Percentiles rank a stretch among this genome's conserved stretches.
Conservation (phyloP, 1,139 yeast species). For the Candida sp. region DNA sequence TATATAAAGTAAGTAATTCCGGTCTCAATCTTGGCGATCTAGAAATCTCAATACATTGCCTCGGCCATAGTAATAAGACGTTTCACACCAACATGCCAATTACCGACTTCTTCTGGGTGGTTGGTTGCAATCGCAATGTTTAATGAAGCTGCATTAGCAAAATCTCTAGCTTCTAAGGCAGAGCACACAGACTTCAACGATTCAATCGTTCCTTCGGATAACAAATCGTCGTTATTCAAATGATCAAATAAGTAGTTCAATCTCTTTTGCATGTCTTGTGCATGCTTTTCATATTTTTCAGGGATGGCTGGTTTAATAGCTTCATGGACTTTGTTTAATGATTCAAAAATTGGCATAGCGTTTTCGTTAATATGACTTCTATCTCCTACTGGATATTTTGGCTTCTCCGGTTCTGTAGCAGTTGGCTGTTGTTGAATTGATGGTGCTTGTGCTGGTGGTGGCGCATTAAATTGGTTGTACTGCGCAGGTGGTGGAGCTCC, state of each 20-base stretch:
- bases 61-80: conserved; percentile 78
- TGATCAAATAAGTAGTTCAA: conserved; percentile 74
- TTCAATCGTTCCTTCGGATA: conserved; percentile 54
- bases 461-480: conserved; percentile 3
- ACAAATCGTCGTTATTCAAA: conserved; percentile 69
- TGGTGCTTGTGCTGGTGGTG: conserved; percentile 15
- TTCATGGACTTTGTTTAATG: conserved; percentile 51
- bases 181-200: conserved; percentile 51
- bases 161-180: conserved; percentile 54
- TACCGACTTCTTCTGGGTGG: conserved; percentile 74
- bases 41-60: conserved; percentile 27
- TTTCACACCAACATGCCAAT: conserved; percentile 93
- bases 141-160: conserved; percentile 53
- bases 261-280: conserved; percentile 80
- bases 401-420: conserved; percentile 16
- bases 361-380: conserved; percentile 64
- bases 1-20: not conserved
- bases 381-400: conserved; percentile 65
- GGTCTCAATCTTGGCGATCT: not conserved
- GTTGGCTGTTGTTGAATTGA: conserved; percentile 15
- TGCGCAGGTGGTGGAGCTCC: conserved; percentile 10
- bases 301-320: conserved; percentile 76
- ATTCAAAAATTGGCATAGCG: conserved; percentile 56
- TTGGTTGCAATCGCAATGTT: conserved; percentile 63
- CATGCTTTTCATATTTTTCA: conserved; percentile 68